Conservation (phyloP, 2,329 filamentous ascomycete genomes). For the Apiospora pterosperma region DNA sequence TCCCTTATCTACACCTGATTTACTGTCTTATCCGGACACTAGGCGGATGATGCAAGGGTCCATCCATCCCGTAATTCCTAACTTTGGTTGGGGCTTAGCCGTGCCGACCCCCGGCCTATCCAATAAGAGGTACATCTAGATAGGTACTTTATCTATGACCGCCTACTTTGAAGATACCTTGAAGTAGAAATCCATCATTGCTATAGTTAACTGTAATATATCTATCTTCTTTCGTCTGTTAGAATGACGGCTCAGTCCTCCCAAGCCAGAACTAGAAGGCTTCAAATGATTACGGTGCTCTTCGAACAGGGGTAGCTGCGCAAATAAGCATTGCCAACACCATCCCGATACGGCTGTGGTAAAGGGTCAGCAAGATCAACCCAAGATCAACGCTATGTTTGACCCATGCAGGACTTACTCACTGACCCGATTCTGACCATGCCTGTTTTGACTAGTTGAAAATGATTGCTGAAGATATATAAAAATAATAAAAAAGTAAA, state of each 20-base stretch:
- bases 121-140: too few species aligned
- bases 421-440: background rate
- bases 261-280: too few species aligned
- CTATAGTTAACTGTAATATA: too few species aligned
- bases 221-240: too few species aligned
- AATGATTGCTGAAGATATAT: too few species aligned
- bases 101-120: constrained; percentile 8
- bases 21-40: constrained; percentile 19
- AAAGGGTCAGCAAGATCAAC: background rate
- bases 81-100: background rate
- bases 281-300: too few species aligned
- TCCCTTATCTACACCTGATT: constrained; percentile 24
- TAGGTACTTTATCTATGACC: background rate
- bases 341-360: background rate
- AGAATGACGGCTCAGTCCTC: too few species aligned
- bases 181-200: background rate
- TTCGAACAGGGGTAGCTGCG: too few species aligned
- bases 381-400: background rate
- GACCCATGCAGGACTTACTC: background rate
- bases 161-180: background rate
- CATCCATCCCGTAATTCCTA: constrained; percentile 4
- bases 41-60: constrained; percentile 14
- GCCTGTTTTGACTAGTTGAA: too few species aligned
- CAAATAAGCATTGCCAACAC: too few species aligned
- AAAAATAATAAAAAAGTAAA: too few species aligned